These are phyloP conservation scores for Avena sativa DNA, from an alignment of 176 grass and related monocot species.

Conservation along the genomic window DNA sequence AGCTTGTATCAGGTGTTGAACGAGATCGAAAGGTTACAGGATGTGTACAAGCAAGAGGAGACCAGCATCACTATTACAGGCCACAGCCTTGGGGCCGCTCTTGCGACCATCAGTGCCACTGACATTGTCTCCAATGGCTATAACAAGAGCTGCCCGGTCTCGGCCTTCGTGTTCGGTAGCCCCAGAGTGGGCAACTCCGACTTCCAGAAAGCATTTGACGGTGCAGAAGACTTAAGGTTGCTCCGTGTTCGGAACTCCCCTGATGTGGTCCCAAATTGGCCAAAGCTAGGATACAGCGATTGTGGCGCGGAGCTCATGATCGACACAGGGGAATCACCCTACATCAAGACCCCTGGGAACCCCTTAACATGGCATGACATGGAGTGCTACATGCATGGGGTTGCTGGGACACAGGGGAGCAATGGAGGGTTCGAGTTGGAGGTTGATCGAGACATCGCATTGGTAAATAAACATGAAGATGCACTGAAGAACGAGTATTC, in stretches of 20 bases:
- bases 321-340: constrained; percentile 72
- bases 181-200: constrained; percentile 72
- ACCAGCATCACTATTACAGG: constrained; percentile 88
- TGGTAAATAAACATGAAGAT: constrained; percentile 82
- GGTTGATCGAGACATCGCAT: constrained; percentile 70
- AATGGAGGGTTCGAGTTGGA: constrained; percentile 69
- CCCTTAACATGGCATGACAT: constrained; percentile 77
- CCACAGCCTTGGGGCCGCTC: constrained; percentile 82
- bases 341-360: constrained; percentile 69
- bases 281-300: constrained; percentile 62
- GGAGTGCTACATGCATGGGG: constrained; percentile 78
- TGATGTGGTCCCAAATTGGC: constrained; percentile 79
- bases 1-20: constrained; percentile 65
- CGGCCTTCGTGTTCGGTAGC: constrained; percentile 73
- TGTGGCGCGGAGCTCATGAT: constrained; percentile 66
- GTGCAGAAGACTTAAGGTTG: constrained; percentile 53
- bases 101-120: constrained; percentile 76
- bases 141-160: constrained; percentile 53
- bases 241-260: constrained; percentile 62
- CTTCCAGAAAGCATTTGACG: constrained; percentile 65
- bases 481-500: constrained; percentile 73
- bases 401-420: constrained; percentile 59
- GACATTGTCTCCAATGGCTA: constrained; percentile 70
- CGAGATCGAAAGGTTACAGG: constrained; percentile 66
- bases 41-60: constrained; percentile 72